A percentile compares a stretch with the other conserved stretches of the same genome.
These are phyloP conservation scores for Akanthomyces lecanii DNA, from an alignment of 2,329 filamentous ascomycete species.

Conservation along the genomic window DNA sequence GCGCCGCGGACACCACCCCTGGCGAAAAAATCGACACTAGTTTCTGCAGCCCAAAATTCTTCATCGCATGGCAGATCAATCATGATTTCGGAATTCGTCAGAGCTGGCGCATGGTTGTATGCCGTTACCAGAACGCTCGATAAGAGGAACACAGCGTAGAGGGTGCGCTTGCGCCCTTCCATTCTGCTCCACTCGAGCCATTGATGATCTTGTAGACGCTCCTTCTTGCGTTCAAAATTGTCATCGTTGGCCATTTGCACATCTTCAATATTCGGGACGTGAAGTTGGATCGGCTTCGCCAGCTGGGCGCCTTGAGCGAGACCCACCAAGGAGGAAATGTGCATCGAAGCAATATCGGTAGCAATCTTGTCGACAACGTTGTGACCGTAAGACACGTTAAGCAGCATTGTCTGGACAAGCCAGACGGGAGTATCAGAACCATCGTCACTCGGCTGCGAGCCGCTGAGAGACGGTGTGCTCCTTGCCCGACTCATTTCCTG, in stretches of 20 bases:
- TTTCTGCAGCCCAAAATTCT: constrained; percentile 81
- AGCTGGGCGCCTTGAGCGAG: constrained; percentile 86
- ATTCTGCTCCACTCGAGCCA: constrained; percentile 86
- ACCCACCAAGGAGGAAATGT: constrained; percentile 86
- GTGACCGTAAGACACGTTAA: constrained; percentile 94
- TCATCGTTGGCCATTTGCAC: constrained; percentile 54
- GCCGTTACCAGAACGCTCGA: constrained; percentile 88
- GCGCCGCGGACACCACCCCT: constrained; percentile 68
- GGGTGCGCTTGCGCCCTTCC: constrained; percentile 89
- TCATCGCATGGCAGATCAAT: constrained; percentile 91
- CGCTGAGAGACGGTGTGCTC: constrained; percentile 42
- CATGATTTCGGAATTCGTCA: constrained; percentile 91
- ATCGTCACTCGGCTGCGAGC: constrained; percentile 52
- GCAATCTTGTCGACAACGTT: constrained; percentile 89
- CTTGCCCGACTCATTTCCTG: constrained; percentile 66
- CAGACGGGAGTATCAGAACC: constrained; percentile 78
- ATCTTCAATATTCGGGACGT: constrained; percentile 47
- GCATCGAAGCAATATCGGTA: constrained; percentile 86
- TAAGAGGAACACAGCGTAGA: constrained; percentile 86
- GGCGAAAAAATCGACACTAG: constrained; percentile 72
- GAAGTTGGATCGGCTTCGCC: constrained; percentile 42
- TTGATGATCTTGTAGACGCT: constrained; percentile 55
- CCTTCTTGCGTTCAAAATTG: constrained; percentile 44
- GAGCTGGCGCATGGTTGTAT: constrained; percentile 85
- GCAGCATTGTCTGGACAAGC: constrained; percentile 93